Base-by-base conservation (phyloP, 208 protist genomes). In the Strigomonas culicis region DNA sequence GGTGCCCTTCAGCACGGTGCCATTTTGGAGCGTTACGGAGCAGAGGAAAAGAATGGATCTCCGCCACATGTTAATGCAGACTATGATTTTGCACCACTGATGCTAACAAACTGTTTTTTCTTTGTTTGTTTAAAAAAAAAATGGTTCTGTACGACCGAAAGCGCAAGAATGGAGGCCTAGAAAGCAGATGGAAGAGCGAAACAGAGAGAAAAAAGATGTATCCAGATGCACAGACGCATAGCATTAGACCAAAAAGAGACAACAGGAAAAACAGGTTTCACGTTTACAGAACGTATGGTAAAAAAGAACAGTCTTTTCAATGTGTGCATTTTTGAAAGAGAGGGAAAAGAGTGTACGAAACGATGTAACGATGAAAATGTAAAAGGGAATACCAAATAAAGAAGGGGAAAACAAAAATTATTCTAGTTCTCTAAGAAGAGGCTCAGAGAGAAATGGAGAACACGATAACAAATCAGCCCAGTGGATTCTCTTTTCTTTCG, bases 1-100 rank as follows among this genome's bases (percentile, higher is more conserved):
- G 19, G 74, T 79, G 19, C 90, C 90, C 10, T 86, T 72, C 1
- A 96, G 75, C 10, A 93, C 66, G 0, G 87, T 77, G 6, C 86
- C 86, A 60, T 83, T 86, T 10, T 76, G 59, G n/a, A 96, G 68
- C 57, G 81, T 86, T 34, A 74, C 69, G 43, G 60, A 66, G 65
- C 74, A 70, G 68, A 74, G 30, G 66, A 62, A 34, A 28, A 43
- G 59, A 70, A 56, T 72, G 74, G 47, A 86, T 41, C 75, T 77
- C 70, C 15, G 1, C 21, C 22, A 19, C 39, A 31, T 36, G 28
- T 4, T 55, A 2, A 32, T n/a, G 1, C 0, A 28, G 19, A 36
- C 2, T 30, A 39, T 10, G 34, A 39, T 39, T 39, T 39, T 13
- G 34, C 7, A 52, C 13, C 47, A 17, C 15, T 21, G 15, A 51